Evolutionary conservation across 176 grass and related monocot genomes (phyloP), one percentile per base, ranked within the genome.

Genomic region (barley (Hordeum vulgare)): DNA sequence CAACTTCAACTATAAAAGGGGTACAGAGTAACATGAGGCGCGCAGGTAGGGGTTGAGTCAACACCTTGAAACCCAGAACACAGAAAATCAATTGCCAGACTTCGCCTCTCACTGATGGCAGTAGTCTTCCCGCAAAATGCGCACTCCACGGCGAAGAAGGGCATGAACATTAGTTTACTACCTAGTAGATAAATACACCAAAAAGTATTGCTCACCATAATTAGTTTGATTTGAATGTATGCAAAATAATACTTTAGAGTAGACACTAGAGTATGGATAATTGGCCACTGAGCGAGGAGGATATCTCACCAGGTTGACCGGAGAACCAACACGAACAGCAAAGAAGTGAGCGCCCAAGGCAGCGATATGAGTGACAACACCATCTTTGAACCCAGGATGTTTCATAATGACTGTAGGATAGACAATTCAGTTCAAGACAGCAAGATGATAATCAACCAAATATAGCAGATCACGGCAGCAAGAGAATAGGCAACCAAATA

Each of bases 321-420:
- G 96, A 86, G 96, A 95, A 85, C 90, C 96, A 73, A 95, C 71
- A 85, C 95, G 95, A 15, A 98, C 96, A 80, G 96, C 96, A 60
- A 98, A 98, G 82, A 98, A 93, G 20, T 87, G 90, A 64, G 92
- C 90, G 37, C 90, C 96, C 56, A 98, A 59, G 85, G 92, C 90
- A 88, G 96, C 60, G 53, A 98, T 86, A 81, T 95, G 96, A 64
- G 90, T 98, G 6, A 98, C 37, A 18, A 95, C 79, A 76, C 95
- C 86, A 87, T 98, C 96, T 78, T 92, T 93, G 80, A 98, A 95
- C 12, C 96, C 92, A 68, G 92, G 90, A 74, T 95, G 85, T 80
- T 93, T 90, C 82, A 98, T 70, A 82, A 98, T 93, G 64, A 87
- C 92, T 98, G 89, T 71, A 80, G 8, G 36, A 67, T 45, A n/a